phyloP scores from a whole-genome alignment of 192 early-diverging fungal genomes.

The Rhizoclosmatium sp. region DNA sequence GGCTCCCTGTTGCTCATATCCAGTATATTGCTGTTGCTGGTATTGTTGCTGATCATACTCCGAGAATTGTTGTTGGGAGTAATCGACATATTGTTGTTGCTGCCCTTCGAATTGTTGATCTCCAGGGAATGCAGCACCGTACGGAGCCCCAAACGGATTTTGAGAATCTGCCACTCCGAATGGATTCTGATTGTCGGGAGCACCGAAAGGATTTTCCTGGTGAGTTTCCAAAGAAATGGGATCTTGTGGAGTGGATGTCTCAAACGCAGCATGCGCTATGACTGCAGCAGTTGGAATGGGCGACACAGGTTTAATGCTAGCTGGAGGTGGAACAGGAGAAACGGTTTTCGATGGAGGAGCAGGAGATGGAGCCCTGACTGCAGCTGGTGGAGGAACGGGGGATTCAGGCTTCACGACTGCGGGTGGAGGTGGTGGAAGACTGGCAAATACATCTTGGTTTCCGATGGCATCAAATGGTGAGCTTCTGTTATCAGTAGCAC shows the following conservation, averaged over 20 bases:
- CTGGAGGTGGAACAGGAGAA: no score
- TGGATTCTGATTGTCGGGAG: constrained; percentile 1
- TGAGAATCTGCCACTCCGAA: background rate
- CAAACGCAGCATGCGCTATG: background rate
- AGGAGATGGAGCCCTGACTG: no score
- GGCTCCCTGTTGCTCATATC: background rate
- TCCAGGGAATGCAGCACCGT: background rate
- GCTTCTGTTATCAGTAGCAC: no score
- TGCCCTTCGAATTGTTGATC: background rate
- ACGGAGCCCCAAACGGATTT: background rate
- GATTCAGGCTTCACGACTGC: no score
- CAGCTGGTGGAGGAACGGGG: no score
- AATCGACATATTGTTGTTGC: background rate
- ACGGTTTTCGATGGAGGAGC: no score
- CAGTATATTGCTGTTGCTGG: background rate
- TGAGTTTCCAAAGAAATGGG: background rate
- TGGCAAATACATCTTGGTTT: no score
- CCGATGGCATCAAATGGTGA: no score
- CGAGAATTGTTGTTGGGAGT: background rate
- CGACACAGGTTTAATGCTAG: no score
- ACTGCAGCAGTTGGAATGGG: background rate
- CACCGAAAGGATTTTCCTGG: background rate
- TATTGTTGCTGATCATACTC: background rate
- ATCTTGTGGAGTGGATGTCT: background rate
- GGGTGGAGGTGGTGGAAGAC: no score